Evolutionary conservation across 148 eudicot species (phyloP), one percentile per base, ranked within the genome.

Genomic region (Chenopodium suecicum): DNA sequence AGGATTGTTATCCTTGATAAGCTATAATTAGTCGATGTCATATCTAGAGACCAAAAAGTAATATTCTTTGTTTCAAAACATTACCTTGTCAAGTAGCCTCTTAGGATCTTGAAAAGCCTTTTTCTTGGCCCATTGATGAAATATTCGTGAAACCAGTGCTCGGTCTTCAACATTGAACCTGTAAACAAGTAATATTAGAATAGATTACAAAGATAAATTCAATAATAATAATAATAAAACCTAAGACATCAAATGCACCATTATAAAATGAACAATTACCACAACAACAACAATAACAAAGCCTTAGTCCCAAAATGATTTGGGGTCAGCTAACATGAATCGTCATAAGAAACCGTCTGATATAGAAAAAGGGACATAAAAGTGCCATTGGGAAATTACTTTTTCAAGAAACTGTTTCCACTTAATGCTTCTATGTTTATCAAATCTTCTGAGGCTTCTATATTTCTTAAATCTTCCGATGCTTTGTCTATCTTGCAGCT

Each of bases 71-170:
- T 31, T 65, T 32, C 11, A 62, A 77, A 68, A 27, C 58, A 70
- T 81, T 79, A 95, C 98, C 98, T 95, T 95, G 89, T 88, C 90
- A 84, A 95, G 87, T 78, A 95, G 86, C 85, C 98, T 86, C 85
- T 85, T 93, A 72, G 96, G 96, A 27, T 93, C 94, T 78, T 92
- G 92, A 88, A 95, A 95, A 71, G 98, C 98, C 74, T 92, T 89
- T 89, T 93, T 95, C 88, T 88, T 93, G 67, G 98, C 98, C 98
- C 98, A 95, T 54, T 93, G 91, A 90, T 91, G 97, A 79, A 95
- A 95, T 80, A 93, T 68, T 81, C 91, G 94, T 79, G 98, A 91
- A 79, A 95, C 92, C 81, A 86, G 80, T 79, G 89, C 92, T 85
- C 98, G 91, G 65, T 92, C 92, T 74, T 92, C 97, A 66, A 84